These are phyloP conservation scores for Mycosarcoma mackinlayi DNA, from an alignment of 1,284 basidiomycete species.

Conservation along the genomic window DNA sequence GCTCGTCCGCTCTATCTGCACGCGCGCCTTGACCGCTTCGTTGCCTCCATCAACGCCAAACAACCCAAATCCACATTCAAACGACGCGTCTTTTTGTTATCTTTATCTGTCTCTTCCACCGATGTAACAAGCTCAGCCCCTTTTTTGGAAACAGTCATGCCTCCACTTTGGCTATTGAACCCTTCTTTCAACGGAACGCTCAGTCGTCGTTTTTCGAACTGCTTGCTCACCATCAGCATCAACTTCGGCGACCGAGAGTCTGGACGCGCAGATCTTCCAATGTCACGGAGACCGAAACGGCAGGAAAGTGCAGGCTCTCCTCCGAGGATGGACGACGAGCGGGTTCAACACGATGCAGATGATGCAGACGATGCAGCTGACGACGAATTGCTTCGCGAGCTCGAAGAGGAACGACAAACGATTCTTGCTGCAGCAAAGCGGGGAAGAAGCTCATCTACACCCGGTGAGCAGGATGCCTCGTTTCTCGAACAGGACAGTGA, in stretches of 20 bases:
- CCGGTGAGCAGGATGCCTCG: background rate
- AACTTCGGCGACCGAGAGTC: too few relatives aligned
- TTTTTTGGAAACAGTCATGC: conserved; percentile 18
- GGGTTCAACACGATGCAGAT: conserved; percentile 5
- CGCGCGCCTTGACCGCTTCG: background rate
- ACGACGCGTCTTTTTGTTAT: conserved; percentile 21
- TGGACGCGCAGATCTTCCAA: too few relatives aligned
- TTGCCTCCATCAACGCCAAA: conserved; percentile 3
- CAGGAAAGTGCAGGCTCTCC: background rate
- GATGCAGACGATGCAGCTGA: conserved; percentile 15
- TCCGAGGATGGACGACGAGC: background rate
- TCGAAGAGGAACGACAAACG: conserved; percentile 34
- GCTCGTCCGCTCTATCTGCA: too few relatives aligned
- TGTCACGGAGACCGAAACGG: conserved; percentile 12
- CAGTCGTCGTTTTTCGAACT: conserved; percentile 8
- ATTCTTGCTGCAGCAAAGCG: conserved; percentile 19
- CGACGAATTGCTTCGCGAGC: conserved; percentile 27
- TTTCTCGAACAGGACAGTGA: background rate
- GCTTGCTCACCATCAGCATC: background rate
- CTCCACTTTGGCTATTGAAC: conserved; percentile 30
- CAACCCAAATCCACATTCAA: background rate
- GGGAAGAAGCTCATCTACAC: background rate
- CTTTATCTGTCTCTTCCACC: background rate
- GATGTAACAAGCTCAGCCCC: background rate
- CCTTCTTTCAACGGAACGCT: conserved; percentile 13